Conservation (phyloP, 2,329 filamentous ascomycete genomes). For the Arthrocladium fulminans region DNA sequence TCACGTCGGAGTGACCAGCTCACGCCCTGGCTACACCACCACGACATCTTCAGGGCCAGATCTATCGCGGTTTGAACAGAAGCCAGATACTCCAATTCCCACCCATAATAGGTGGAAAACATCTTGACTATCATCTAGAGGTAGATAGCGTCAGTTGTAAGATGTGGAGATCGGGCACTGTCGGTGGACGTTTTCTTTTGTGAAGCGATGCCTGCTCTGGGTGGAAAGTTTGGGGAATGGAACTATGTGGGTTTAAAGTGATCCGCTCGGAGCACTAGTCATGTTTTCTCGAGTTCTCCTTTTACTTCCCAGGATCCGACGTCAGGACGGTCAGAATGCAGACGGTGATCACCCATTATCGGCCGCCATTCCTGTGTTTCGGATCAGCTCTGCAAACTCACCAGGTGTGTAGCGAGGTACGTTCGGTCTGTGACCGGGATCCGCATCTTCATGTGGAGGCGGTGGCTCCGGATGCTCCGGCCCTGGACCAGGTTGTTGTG, state of each 20-base stretch:
- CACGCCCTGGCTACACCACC: background rate
- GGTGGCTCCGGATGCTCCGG: slow-evolving; percentile 6
- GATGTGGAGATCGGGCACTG: background rate
- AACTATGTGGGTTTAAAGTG: background rate
- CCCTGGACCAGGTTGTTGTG: slow-evolving; percentile 5
- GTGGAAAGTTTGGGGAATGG: background rate
- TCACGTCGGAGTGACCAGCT: background rate
- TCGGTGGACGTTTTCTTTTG: background rate
- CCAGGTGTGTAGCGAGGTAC: slow-evolving; percentile 1
- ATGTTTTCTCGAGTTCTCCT: background rate
- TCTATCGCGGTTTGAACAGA: background rate
- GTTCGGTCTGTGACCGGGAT: background rate
- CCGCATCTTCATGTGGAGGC: background rate
- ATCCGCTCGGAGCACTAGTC: background rate
- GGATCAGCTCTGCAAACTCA: slow-evolving; percentile 6
- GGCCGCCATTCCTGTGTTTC: background rate
- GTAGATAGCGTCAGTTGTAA: background rate
- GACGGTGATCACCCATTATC: background rate
- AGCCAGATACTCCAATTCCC: background rate
- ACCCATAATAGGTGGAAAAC: background rate
- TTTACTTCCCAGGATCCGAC: background rate
- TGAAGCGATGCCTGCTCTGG: background rate
- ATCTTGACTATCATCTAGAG: background rate
- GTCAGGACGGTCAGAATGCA: background rate
- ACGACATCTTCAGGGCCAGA: background rate